Base-by-base conservation (phyloP, 1,284 basidiomycete genomes). In the Retiboletus flavoniger region DNA sequence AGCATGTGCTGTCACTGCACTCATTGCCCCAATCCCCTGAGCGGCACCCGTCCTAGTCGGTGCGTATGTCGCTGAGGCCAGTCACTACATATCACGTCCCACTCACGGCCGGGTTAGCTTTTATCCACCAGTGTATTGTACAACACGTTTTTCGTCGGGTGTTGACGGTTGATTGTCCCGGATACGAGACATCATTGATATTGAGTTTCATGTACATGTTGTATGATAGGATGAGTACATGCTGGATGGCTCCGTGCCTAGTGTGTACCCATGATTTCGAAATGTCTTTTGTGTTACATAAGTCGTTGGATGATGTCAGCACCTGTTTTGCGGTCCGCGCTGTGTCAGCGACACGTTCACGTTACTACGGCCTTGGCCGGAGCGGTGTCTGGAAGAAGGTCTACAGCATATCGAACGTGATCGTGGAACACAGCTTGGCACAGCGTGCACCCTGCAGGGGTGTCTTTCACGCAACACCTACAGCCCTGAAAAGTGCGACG, bases 381-480 rank as follows among this genome's bases (percentile, higher is more conserved):
- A 61, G n/a, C 53, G 5, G 2, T 67, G 73, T 54, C 73, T 73
- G 53, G 51, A 61, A 13, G 49, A 74, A 71, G 72, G 72, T 72
- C 24, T 28, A 28, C 16, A 11, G 10, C 17, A n/a, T 4, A 9
- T 10, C 17, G 19, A 9, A 26, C 4, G 14, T 47, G 56, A 39
- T 16, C 7, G 14, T 45, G 19, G 6, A 10, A 51, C 32, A 29
- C 21, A 10, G 17, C 31, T 10, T 4, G 14, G 3, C 55, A n/a
- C n/a, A 89, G 87, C 86, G 1, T 89, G 86, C 63, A 64, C 73
- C 17, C 72, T 89, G 4, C 86, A 89, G 50, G 51, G 72, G 0
- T 89, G 87, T 64, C 71, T 89, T 19, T 76, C 77, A 55, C 83
- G 78, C 60, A 79, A 88, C 67, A 86, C 81, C 0, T 89, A 87